Evolutionary conservation across 2,329 filamentous ascomycete species (phyloP).

Genomic region (Leptoxyphium fumago): DNA sequence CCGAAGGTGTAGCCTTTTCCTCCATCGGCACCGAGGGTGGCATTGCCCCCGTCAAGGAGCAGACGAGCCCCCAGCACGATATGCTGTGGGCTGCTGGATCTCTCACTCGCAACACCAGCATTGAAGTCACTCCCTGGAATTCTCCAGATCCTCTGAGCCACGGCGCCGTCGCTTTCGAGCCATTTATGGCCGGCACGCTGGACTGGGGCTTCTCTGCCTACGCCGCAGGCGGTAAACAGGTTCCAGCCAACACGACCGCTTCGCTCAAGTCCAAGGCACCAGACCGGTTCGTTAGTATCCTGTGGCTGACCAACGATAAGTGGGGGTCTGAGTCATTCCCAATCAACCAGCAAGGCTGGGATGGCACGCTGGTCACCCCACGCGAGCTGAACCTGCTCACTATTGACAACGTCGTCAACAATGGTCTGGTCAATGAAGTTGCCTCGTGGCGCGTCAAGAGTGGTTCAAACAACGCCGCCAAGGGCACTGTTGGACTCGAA

Average conservation of each 20-base stretch:
- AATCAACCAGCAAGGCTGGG: constrained; percentile 30
- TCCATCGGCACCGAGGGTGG: constrained; percentile 32
- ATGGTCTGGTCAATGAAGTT: constrained; percentile 24
- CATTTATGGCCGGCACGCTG: constrained; percentile 27
- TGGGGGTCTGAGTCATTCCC: constrained; percentile 27
- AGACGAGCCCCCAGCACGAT: constrained; percentile 18
- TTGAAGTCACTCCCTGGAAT: background rate
- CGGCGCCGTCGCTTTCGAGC: constrained; percentile 21
- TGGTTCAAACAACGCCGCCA: constrained; percentile 10
- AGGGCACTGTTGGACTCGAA: constrained; percentile 21
- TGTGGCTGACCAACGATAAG: constrained; percentile 31
- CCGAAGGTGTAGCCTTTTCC: constrained; percentile 25
- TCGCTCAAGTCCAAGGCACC: constrained; percentile 25
- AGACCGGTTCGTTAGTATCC: constrained; percentile 27
- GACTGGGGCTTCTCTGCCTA: constrained; percentile 30
- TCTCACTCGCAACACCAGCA: constrained; percentile 7
- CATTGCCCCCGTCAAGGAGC: constrained; percentile 20
- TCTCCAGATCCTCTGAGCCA: constrained; percentile 1
- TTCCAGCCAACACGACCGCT: constrained; percentile 25
- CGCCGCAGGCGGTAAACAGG: constrained; percentile 28
- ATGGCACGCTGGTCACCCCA: constrained; percentile 28
- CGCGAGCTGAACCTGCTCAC: constrained; percentile 28
- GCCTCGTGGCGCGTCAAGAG: constrained; percentile 25
- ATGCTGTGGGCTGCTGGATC: constrained; percentile 30
- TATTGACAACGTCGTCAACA: constrained; percentile 27